These are phyloP conservation scores for Bryoerythrophyllum caledonicum DNA, from an alignment of 225 moss, liverwort and hornwort species.

Conservation along the genomic window DNA sequence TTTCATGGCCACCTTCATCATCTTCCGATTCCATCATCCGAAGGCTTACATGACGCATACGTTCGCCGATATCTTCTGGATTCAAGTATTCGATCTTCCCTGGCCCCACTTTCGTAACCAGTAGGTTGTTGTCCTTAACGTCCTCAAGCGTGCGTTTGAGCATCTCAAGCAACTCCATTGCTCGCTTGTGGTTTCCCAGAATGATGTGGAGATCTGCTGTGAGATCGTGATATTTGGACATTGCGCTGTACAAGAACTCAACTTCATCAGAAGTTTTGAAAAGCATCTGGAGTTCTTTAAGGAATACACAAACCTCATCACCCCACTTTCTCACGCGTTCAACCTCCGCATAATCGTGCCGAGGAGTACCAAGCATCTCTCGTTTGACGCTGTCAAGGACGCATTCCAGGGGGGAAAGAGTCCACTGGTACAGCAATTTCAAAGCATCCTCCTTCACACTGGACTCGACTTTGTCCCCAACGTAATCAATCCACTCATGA, in stretches of 20 bases:
- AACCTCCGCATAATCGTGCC: background rate
- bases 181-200: background rate
- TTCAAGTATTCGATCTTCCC: too few relatives aligned
- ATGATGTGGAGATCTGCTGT: background rate
- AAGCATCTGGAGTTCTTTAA: too few relatives aligned
- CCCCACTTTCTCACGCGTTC: conserved; percentile 4
- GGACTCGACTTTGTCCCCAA: too few relatives aligned
- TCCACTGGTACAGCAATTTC: conserved; percentile 26
- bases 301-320: conserved; percentile 7
- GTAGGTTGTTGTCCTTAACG: too few relatives aligned
- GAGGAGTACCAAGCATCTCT: background rate
- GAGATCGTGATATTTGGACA: background rate
- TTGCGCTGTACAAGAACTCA: conserved; percentile 13
- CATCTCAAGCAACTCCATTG: too few relatives aligned
- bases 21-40: background rate
- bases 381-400: background rate
- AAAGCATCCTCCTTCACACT: background rate
- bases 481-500: background rate
- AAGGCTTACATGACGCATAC: too few relatives aligned
- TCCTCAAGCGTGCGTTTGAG: too few relatives aligned
- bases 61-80: too few relatives aligned
- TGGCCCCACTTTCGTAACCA: too few relatives aligned
- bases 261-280: background rate
- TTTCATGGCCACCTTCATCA: too few relatives aligned
- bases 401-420: background rate